phyloP scores from a whole-genome alignment of 768 basidiomycete genomes.

The Leccinellum rugosiceps region DNA sequence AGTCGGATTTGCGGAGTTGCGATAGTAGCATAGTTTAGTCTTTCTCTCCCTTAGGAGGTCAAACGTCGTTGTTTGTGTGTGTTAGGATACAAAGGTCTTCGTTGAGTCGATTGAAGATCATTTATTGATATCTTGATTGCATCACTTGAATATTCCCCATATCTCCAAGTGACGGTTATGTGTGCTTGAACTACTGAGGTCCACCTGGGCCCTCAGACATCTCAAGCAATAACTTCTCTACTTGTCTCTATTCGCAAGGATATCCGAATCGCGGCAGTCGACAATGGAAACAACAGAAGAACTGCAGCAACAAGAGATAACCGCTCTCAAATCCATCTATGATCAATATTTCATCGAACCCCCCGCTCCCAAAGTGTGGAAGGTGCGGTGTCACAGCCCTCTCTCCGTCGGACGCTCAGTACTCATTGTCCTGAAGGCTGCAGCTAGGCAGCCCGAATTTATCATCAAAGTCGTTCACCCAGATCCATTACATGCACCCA shows the following conservation, averaged over 20 bases:
- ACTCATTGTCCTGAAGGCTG: slow-evolving; percentile 45
- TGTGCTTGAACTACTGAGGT: slow-evolving; percentile 75
- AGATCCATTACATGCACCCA: slow-evolving; percentile 50
- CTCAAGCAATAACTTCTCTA: slow-evolving; percentile 43
- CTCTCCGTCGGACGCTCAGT: not conserved
- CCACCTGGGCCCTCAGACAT: slow-evolving; percentile 57
- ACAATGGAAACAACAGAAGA: slow-evolving; percentile 74
- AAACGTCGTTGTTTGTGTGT: slow-evolving; percentile 16
- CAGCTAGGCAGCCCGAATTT: slow-evolving; percentile 69
- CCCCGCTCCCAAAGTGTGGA: slow-evolving; percentile 80
- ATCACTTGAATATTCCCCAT: not conserved
- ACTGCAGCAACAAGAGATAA: slow-evolving; percentile 67
- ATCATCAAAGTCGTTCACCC: slow-evolving; percentile 70
- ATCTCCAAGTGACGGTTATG: slow-evolving; percentile 41
- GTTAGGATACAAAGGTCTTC: slow-evolving; percentile 12
- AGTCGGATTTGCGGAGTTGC: slow-evolving; percentile 36
- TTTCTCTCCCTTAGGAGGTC: too few species aligned
- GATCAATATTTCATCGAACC: slow-evolving; percentile 71
- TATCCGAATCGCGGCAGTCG: slow-evolving; percentile 7
- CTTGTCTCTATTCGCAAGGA: slow-evolving; percentile 16
- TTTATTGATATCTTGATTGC: slow-evolving; percentile 10
- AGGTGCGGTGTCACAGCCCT: slow-evolving; percentile 42
- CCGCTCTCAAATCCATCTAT: slow-evolving; percentile 77
- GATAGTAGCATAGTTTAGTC: too few species aligned
- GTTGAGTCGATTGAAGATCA: slow-evolving; percentile 6